Conservation (phyloP, 139 green algal species). For the Chlorella ohadii region DNA sequence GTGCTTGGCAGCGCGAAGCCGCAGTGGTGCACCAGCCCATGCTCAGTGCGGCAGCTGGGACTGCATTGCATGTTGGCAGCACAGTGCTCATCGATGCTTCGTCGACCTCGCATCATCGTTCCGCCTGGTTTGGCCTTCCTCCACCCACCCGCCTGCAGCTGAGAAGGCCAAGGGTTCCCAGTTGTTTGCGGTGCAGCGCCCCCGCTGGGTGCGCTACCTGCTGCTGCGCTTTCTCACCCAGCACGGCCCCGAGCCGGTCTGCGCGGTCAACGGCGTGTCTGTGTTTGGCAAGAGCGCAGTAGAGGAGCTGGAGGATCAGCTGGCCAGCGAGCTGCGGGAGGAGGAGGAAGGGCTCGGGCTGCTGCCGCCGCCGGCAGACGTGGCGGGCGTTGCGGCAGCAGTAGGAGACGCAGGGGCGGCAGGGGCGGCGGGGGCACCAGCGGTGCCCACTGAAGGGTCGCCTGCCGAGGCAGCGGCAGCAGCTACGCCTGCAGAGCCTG, state of each 20-base stretch:
- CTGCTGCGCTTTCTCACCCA: constrained; percentile 79
- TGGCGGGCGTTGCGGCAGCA: background rate
- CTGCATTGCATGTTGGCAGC: too few relatives aligned
- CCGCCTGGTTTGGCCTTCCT: too few relatives aligned
- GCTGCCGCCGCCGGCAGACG: background rate
- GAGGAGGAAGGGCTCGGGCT: constrained; percentile 18
- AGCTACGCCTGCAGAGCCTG: background rate
- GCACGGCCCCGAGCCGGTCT: constrained; percentile 84
- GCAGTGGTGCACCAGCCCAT: too few relatives aligned
- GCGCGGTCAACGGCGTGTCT: constrained; percentile 87
- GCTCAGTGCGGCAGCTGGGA: too few relatives aligned
- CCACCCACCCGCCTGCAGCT: background rate
- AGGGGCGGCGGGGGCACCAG: too few relatives aligned
- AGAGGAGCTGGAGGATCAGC: constrained; percentile 83
- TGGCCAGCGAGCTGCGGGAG: constrained; percentile 43
- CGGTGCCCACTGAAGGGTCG: too few relatives aligned
- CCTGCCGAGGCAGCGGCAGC: background rate
- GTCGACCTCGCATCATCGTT: too few relatives aligned
- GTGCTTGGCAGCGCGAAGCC: too few relatives aligned
- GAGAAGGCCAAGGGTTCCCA: constrained; percentile 81
- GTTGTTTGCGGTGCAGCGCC: constrained; percentile 55
- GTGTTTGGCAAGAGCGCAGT: constrained; percentile 74
- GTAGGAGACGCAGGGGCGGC: too few relatives aligned
- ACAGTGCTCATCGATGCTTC: too few relatives aligned
- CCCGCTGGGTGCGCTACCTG: constrained; percentile 73